Conservation (phyloP, 2,329 filamentous ascomycete species). For the Penicillium sp. region DNA sequence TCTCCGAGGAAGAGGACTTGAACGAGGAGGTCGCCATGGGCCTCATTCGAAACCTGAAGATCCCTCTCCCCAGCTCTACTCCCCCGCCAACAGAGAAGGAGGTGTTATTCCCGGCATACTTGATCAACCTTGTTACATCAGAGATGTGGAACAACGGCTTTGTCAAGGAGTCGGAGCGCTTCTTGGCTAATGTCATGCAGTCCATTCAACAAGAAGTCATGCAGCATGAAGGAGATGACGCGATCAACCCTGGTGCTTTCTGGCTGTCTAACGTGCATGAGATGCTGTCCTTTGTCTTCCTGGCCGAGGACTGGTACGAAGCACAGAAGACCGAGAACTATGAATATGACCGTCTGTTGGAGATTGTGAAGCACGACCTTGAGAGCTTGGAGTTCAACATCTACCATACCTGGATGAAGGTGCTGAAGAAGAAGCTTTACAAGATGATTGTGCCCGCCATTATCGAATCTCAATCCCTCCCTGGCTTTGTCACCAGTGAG, state of each 20-base stretch:
- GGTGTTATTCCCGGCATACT: conserved; percentile 95
- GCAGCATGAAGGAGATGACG: conserved; percentile 96
- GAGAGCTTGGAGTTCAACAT: conserved; percentile 99
- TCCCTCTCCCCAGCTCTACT: conserved; percentile 81
- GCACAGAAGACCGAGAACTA: conserved; percentile 99
- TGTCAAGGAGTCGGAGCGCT: conserved; percentile 98
- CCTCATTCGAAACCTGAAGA: conserved; percentile 93
- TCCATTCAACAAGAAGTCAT: conserved; percentile 99
- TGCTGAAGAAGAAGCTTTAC: conserved; percentile 96
- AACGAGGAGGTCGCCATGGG: conserved; percentile 98
- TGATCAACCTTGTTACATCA: conserved; percentile 97
- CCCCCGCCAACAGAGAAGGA: conserved; percentile 97
- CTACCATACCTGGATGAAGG: conserved; percentile 99
- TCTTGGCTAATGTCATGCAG: conserved; percentile 99
- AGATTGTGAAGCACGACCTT: conserved; percentile 98
- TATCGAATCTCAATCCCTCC: conserved; percentile 96
- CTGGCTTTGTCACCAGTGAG: conserved; percentile 98
- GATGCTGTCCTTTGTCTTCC: conserved; percentile 99
- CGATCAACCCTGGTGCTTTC: conserved; percentile 95
- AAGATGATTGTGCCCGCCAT: conserved; percentile 99
- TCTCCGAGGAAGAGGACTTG: conserved; percentile 91
- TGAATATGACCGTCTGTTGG: conserved; percentile 93
- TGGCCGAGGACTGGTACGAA: conserved; percentile 99
- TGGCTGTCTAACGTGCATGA: conserved; percentile 99
- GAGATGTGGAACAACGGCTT: conserved; percentile 99